phyloP scores from a whole-genome alignment of 805 yeast species.

The Pichia phayaonensis region DNA sequence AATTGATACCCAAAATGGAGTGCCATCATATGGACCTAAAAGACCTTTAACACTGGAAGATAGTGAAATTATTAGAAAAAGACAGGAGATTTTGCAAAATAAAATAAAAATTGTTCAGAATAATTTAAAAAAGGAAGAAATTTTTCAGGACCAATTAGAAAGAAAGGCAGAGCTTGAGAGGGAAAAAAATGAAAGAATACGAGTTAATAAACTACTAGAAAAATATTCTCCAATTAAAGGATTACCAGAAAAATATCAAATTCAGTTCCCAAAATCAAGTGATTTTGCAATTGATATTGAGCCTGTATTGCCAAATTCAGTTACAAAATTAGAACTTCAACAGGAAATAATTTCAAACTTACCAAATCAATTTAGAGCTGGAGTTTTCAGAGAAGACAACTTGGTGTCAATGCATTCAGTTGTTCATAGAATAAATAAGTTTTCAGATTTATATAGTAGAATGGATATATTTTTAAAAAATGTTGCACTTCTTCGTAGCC shows the following conservation, averaged over 20 bases:
- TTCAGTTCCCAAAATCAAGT: slow-evolving; percentile 3
- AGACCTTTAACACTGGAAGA: neutral
- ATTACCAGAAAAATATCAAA: slow-evolving; percentile 14
- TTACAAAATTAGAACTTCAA: slow-evolving; percentile 3
- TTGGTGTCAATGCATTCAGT: slow-evolving; percentile 6
- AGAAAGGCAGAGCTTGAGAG: neutral
- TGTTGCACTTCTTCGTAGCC: neutral
- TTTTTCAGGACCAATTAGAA: neutral
- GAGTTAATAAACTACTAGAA: slow-evolving; percentile 4
- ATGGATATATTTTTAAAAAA: slow-evolving; percentile 2
- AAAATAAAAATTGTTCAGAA: slow-evolving; percentile 1
- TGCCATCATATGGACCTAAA: neutral
- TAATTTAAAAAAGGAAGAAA: slow-evolving; percentile 4
- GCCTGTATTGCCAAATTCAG: slow-evolving; percentile 5
- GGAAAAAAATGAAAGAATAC: neutral
- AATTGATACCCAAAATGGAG: neutral
- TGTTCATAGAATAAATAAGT: slow-evolving; percentile 7
- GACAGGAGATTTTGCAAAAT: slow-evolving; percentile 7
- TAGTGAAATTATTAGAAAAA: neutral
- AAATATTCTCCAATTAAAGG: slow-evolving; percentile 6
- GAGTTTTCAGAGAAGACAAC: slow-evolving; percentile 4
- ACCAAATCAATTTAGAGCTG: neutral
- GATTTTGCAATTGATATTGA: neutral
- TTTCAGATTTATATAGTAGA: slow-evolving; percentile 3
- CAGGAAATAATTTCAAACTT: slow-evolving; percentile 1